phyloP scores from a whole-genome alignment of 2,329 filamentous ascomycete genomes.

The Ophiobolus disseminans region DNA sequence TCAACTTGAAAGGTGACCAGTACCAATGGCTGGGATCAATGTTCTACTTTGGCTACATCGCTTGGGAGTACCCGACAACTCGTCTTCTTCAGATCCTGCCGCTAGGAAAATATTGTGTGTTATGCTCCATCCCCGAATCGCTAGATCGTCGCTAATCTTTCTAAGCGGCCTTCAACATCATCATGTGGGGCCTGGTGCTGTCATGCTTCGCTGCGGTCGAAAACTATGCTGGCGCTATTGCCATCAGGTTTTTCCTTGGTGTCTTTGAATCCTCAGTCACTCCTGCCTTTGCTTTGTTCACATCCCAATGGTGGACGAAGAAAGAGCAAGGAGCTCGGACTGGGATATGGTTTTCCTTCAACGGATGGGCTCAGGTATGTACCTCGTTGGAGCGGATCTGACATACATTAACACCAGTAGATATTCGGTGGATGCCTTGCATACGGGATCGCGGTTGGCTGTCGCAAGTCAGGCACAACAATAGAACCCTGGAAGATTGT shows the following conservation, averaged over 20 bases:
- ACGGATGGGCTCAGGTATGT: constrained; percentile 61
- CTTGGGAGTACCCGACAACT: constrained; percentile 72
- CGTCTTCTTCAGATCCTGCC: constrained; percentile 69
- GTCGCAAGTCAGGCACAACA: constrained; percentile 60
- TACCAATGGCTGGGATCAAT: constrained; percentile 61
- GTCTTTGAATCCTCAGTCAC: constrained; percentile 73
- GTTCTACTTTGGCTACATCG: constrained; percentile 63
- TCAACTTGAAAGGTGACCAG: constrained; percentile 56
- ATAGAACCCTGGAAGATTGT: constrained; percentile 72
- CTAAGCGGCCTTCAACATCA: constrained; percentile 63
- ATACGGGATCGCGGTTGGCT: constrained; percentile 68
- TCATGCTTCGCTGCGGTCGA: constrained; percentile 68
- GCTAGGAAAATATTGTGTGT: constrained; percentile 66
- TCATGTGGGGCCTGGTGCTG: constrained; percentile 68
- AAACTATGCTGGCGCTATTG: constrained; percentile 67
- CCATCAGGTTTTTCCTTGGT: constrained; percentile 72
- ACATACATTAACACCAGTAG: constrained; percentile 1
- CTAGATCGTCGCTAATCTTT: constrained; percentile 3
- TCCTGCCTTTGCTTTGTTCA: constrained; percentile 72
- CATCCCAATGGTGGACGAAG: constrained; percentile 75
- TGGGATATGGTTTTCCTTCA: constrained; percentile 73
- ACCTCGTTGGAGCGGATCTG: constrained; percentile 1
- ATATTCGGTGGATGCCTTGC: constrained; percentile 69
- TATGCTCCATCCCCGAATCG: background rate
- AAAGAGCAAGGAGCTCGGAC: constrained; percentile 69